Evolutionary conservation across 805 yeast species (phyloP), one percentile per base, ranked within the genome.

Genomic region (Candida chilensis): DNA sequence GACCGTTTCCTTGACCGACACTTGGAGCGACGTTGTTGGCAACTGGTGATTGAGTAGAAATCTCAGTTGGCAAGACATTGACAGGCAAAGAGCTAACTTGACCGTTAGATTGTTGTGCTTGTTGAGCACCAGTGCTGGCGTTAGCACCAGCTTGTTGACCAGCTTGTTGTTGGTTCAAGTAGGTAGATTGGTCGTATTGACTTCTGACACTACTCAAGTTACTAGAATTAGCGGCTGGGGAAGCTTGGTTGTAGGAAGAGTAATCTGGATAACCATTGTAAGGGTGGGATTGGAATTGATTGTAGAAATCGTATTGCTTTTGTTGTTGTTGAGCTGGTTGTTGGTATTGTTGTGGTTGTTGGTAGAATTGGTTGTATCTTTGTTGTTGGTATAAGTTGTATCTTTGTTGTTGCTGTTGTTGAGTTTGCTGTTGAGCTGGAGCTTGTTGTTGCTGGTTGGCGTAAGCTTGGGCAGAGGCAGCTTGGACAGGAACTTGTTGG

Each of bases 301-400:
- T 42, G 42, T 54, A 53, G 45, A 51, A 48, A 34, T 57, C 60
- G 32, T 40, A 46, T 15, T 27, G 40, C 16, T 39, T 38, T 30
- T 30, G 37, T 11, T 29, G 36, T 24, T 29, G 37, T 19, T 36
- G 39, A 7, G 19, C 32, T 24, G 33, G 41, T 26, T 33, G 37
- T 24, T 24, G 24, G 24, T 31, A 38, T 19, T 32, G 38, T 28
- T 28, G 29, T n/a, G 22, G 31, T 8, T 18, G 17, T 14, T 30
- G 36, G 24, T 26, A 14, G 27, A 34, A 25, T 27, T 28, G 35
- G 32, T 34, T 34, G 38, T 31, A 27, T 18, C 30, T 34, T 24
- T 30, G 32, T 31, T 24, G 20, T 22, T 32, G 32, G 29, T 21
- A 28, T 26, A 20, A 36, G 24, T 18, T 20, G 28, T 28, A 32